These are phyloP conservation scores for Nemania sp. DNA, from an alignment of 2,329 filamentous ascomycete genomes.

Conservation along the genomic window DNA sequence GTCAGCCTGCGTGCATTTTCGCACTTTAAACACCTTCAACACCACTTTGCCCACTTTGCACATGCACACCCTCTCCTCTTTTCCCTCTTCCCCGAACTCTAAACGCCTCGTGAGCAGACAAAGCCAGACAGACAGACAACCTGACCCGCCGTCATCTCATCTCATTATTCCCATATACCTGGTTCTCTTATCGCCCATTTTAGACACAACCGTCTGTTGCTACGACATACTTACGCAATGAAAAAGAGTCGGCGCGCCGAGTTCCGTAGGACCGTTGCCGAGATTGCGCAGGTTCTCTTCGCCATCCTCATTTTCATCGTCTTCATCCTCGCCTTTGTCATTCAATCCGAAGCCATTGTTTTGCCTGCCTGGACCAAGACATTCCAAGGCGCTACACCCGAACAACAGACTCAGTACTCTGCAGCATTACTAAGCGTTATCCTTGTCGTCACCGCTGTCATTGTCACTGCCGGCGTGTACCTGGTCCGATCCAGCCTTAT, in stretches of 20 bases:
- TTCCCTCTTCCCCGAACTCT: constrained; percentile 15
- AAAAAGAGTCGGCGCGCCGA: constrained; percentile 37
- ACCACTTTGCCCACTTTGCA: background rate
- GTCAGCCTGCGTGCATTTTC: constrained; percentile 15
- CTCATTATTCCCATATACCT: no score
- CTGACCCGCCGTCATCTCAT: background rate
- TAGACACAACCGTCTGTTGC: background rate
- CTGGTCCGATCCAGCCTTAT: constrained; percentile 21
- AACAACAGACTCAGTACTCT: constrained; percentile 27
- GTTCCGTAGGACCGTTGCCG: constrained; percentile 30
- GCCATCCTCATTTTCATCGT: constrained; percentile 35
- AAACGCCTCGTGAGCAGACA: constrained; percentile 8
- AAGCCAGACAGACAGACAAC: background rate
- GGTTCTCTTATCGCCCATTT: background rate
- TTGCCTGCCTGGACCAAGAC: constrained; percentile 39
- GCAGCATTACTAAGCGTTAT: constrained; percentile 32
- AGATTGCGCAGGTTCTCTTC: constrained; percentile 36
- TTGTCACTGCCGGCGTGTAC: constrained; percentile 28
- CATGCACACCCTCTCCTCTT: constrained; percentile 1
- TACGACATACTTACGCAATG: constrained; percentile 23
- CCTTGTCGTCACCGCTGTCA: constrained; percentile 33
- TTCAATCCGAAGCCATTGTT: constrained; percentile 32
- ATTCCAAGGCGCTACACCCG: constrained; percentile 37
- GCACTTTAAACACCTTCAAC: constrained; percentile 10
- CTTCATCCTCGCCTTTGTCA: constrained; percentile 40